Evolutionary conservation across 2,329 filamentous ascomycete genomes (phyloP).

Genomic region (Diaporthe australafricana): DNA sequence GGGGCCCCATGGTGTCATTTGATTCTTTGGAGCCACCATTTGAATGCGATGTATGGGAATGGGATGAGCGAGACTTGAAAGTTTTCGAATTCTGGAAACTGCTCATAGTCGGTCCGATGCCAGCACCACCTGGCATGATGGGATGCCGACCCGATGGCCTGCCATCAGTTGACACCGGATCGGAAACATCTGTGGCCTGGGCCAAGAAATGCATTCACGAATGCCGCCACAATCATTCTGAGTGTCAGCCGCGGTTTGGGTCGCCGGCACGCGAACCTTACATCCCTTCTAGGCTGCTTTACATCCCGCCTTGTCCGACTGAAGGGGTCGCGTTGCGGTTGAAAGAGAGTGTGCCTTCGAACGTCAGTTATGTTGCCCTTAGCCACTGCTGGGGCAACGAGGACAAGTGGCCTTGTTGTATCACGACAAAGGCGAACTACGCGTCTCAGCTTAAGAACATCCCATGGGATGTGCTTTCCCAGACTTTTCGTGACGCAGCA

Average conservation of each 20-base stretch:
- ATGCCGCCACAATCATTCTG: background rate
- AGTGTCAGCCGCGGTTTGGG: background rate
- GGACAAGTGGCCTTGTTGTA: background rate
- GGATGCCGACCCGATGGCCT: background rate
- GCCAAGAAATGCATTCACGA: background rate
- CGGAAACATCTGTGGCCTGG: background rate
- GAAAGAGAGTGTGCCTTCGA: background rate
- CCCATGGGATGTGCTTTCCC: background rate
- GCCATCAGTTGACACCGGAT: background rate
- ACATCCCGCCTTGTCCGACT: background rate
- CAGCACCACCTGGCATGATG: background rate
- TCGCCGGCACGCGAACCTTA: background rate
- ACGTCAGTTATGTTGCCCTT: background rate
- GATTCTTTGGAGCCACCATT: background rate
- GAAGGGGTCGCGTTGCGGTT: background rate
- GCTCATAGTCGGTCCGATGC: background rate
- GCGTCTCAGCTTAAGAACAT: background rate
- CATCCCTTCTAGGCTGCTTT: background rate
- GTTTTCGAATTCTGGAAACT: background rate
- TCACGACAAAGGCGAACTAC: conserved; percentile 10
- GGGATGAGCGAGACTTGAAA: background rate
- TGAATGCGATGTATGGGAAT: background rate
- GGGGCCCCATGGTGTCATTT: background rate
- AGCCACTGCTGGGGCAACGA: conserved; percentile 16
- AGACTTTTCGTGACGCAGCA: conserved; percentile 1